Evolutionary conservation across 176 grass and related monocot species (phyloP).

Genomic region (Eragrostis nindensis): DNA sequence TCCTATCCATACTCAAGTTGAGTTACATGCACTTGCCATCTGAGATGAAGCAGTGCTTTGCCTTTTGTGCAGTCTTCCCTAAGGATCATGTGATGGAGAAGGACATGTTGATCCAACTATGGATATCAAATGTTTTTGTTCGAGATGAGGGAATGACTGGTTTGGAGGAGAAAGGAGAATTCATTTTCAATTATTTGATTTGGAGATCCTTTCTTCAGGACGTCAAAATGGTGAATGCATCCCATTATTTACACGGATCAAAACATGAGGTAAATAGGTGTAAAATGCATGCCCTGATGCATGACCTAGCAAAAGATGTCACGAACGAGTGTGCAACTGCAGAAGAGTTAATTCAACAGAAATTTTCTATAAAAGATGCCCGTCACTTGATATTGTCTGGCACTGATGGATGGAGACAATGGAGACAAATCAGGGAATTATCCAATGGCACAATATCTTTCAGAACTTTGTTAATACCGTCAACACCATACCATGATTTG

Average conservation of each 20-base stretch:
- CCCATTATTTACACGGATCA: neutral
- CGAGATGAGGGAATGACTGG: neutral
- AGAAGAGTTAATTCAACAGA: neutral
- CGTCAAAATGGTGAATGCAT: too few species aligned
- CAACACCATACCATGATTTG: neutral
- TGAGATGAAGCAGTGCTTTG: conserved; percentile 42
- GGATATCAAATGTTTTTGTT: conserved; percentile 28
- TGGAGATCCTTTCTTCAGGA: conserved; percentile 42
- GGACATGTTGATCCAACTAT: conserved; percentile 25
- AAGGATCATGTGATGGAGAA: conserved; percentile 22
- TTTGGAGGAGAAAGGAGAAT: neutral
- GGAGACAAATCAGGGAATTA: neutral
- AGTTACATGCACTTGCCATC: conserved; percentile 17
- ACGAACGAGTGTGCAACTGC: neutral
- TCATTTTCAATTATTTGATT: conserved; percentile 16
- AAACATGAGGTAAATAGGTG: neutral
- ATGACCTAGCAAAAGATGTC: conserved; percentile 28
- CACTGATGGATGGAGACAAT: neutral
- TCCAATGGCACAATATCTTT: neutral
- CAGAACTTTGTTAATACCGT: neutral
- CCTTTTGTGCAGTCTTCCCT: conserved; percentile 17
- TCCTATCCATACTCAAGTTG: neutral
- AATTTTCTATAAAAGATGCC: neutral
- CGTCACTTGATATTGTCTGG: neutral
- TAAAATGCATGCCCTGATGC: conserved; percentile 35